These are phyloP conservation scores for Papiliotrema nemorosa DNA, from an alignment of 1,284 basidiomycete species.

Conservation along the genomic window DNA sequence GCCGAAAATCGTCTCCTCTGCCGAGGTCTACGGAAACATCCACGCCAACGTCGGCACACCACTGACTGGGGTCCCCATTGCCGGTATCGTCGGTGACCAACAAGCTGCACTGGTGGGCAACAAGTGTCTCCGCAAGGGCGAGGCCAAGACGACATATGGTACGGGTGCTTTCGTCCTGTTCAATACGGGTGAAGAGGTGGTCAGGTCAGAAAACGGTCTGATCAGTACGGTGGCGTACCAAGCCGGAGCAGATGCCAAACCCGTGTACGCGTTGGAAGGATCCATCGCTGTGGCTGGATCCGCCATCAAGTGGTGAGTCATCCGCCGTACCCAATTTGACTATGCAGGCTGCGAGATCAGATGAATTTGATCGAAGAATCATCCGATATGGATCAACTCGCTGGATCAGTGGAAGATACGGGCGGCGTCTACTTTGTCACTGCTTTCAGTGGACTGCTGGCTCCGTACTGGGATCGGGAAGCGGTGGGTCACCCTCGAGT, in stretches of 20 bases:
- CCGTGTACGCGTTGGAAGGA: slow-evolving; percentile 91
- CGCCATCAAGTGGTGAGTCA: slow-evolving; percentile 77
- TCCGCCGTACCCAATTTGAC: neutral
- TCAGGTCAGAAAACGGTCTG: slow-evolving; percentile 79
- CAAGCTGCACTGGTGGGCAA: slow-evolving; percentile 95
- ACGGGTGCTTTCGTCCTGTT: slow-evolving; percentile 95
- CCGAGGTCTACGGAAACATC: slow-evolving; percentile 84
- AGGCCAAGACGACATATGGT: slow-evolving; percentile 93
- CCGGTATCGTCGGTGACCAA: slow-evolving; percentile 92
- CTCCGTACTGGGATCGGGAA: slow-evolving; percentile 57
- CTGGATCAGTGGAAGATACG: slow-evolving; percentile 70
- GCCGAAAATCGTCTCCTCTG: slow-evolving; percentile 84
- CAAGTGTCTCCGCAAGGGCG: slow-evolving; percentile 78
- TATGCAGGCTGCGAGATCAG: slow-evolving; percentile 73
- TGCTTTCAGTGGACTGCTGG: slow-evolving; percentile 86
- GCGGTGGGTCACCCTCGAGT: slow-evolving; percentile 21
- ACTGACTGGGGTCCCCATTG: slow-evolving; percentile 76
- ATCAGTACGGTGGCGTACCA: slow-evolving; percentile 92
- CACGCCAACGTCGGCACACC: slow-evolving; percentile 55
- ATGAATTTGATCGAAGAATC: slow-evolving; percentile 79
- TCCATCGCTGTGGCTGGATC: slow-evolving; percentile 93
- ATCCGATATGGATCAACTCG: slow-evolving; percentile 79
- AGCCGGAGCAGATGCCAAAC: slow-evolving; percentile 70
- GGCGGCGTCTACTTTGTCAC: slow-evolving; percentile 98
- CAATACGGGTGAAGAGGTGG: slow-evolving; percentile 78